Conservation (phyloP, 495 filamentous ascomycete species). For the Lasiosphaeris hirsuta region DNA sequence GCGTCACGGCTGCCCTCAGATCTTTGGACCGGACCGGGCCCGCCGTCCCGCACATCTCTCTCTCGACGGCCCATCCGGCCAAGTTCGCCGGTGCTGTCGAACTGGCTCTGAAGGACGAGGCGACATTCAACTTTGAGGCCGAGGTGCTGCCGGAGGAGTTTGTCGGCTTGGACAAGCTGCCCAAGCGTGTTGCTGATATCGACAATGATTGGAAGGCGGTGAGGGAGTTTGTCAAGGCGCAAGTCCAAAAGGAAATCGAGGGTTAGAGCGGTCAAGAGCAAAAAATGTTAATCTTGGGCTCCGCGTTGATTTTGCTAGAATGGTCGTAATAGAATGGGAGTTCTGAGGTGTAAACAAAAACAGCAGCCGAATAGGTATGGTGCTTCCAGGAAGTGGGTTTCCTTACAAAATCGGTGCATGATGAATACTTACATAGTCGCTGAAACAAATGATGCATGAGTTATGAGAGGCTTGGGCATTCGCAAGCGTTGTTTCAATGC, state of each 20-base stretch:
- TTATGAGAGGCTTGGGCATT: too few species aligned
- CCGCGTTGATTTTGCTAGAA: too few species aligned
- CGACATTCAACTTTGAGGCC: constrained; percentile 64
- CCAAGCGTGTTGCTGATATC: constrained; percentile 56
- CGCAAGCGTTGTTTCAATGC: too few species aligned
- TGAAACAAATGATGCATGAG: too few species aligned
- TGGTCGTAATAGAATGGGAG: too few species aligned
- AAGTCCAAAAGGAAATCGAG: constrained; percentile 48
- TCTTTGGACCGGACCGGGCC: constrained; percentile 51
- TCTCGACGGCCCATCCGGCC: constrained; percentile 90
- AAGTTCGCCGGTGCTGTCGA: constrained; percentile 84
- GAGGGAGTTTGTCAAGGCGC: constrained; percentile 52
- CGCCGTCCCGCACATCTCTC: constrained; percentile 63
- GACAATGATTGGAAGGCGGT: constrained; percentile 50
- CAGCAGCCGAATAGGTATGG: too few species aligned
- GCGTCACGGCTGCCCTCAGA: constrained; percentile 66
- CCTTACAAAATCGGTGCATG: too few species aligned
- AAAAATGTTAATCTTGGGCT: too few species aligned
- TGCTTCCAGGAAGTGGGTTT: too few species aligned
- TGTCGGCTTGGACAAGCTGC: constrained; percentile 63
- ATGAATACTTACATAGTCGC: too few species aligned
- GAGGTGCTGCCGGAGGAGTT: constrained; percentile 78
- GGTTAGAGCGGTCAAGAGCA: too few species aligned
- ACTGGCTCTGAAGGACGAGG: constrained; percentile 62
- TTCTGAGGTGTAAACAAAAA: too few species aligned